phyloP scores from a whole-genome alignment of 1,284 basidiomycete genomes.

The Trichosporon ovoides region DNA sequence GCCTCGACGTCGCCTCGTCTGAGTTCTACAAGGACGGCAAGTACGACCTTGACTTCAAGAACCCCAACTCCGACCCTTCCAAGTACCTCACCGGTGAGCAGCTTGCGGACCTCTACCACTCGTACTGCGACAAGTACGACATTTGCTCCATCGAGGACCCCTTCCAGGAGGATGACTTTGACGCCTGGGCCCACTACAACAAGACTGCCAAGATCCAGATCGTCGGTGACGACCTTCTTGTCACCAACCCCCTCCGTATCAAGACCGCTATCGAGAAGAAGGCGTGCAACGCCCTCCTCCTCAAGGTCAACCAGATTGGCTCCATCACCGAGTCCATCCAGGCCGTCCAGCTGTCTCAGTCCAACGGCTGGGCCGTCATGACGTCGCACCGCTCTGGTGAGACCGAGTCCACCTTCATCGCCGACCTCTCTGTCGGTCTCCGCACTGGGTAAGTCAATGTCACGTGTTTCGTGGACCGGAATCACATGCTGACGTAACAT shows the following conservation, averaged over 20 bases:
- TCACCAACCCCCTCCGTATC: slow-evolving; percentile 97
- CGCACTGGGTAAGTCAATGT: slow-evolving; percentile 55
- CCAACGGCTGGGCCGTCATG: slow-evolving; percentile 98
- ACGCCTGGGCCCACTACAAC: slow-evolving; percentile 93
- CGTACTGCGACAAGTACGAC: slow-evolving; percentile 84
- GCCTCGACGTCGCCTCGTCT: slow-evolving; percentile 96
- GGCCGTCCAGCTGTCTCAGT: slow-evolving; percentile 86
- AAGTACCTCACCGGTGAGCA: slow-evolving; percentile 92
- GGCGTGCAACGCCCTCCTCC: slow-evolving; percentile 96
- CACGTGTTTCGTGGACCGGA: too few species aligned
- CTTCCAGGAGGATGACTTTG: slow-evolving; percentile 99
- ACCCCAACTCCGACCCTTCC: slow-evolving; percentile 95
- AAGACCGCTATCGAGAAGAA: slow-evolving; percentile 99
- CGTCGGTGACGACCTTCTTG: slow-evolving; percentile 96
- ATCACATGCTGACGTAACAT: neutral
- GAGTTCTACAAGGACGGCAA: slow-evolving; percentile 99
- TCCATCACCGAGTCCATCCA: slow-evolving; percentile 93
- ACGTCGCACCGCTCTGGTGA: slow-evolving; percentile 98
- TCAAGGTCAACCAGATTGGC: slow-evolving; percentile 99
- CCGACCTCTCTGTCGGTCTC: slow-evolving; percentile 92
- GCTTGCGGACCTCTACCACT: slow-evolving; percentile 89
- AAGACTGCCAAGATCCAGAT: slow-evolving; percentile 59
- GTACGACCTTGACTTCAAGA: slow-evolving; percentile 97
- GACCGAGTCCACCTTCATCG: slow-evolving; percentile 93
- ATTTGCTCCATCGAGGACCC: slow-evolving; percentile 98